Base-by-base conservation (phyloP, 768 basidiomycete genomes). In the Tubosaeta sp. region DNA sequence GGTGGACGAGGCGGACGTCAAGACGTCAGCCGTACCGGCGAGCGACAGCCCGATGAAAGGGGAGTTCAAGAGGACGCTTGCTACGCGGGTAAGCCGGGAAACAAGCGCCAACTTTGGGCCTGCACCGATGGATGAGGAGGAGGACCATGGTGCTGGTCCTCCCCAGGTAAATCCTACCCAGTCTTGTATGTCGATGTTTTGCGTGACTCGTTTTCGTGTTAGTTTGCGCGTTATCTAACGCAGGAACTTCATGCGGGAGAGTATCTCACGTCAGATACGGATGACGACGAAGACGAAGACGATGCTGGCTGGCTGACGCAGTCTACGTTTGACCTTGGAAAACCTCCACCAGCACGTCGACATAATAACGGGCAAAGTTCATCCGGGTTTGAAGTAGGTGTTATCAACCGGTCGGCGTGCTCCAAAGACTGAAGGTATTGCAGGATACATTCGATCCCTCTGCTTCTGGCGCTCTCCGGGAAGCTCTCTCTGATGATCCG, bases 181-280 rank as follows among this genome's bases (percentile, higher is more conserved):
- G 12, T 41, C 27, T 42, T 46, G n/a, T 27, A 10, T 13, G 3
- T 53, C 10, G 21, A n/a, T 40, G 40, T 21, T 47, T 41, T 19
- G 1, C 3, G 12, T 21, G 49, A 36, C 24, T 27, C 12, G 22
- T 40, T 43, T 8, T 41, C 34, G 16, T 22, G 16, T 41, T 52
- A 93, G 90, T 93, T 94, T 67, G 86, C 87, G 16, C 77, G 82
- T 27, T 93, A 92, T 62, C 74, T 90, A 27, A 81, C 82, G 6
- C 81, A 85, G 54, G 87, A 90, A 60, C 84, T 90, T 57, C 80
- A 82, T 50, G 71, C 81, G 0, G 72, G 78, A 22, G 84, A 84
- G 49, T 77, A 77, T 44, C 76, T 82, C 52, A 68, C 66, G 61
- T 80, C 76, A 0, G 78, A 77, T 46, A 65, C 70, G 24, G 78